phyloP scores from a whole-genome alignment of 441 rosid species.

The Euphorbia neoarborescens region DNA sequence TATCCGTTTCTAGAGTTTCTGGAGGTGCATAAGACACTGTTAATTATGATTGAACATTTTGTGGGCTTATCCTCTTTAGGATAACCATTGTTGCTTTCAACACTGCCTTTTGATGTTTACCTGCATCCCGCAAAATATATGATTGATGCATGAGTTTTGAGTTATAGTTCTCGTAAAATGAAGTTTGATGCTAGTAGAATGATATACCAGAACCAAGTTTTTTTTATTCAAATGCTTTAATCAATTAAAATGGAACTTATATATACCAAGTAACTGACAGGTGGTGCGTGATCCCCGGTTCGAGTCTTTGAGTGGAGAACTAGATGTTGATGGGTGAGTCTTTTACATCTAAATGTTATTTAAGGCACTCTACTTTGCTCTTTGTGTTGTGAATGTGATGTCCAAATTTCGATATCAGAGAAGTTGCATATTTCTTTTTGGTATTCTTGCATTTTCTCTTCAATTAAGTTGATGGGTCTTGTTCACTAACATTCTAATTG shows the following conservation, averaged over 20 bases:
- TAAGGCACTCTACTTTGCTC: not conserved
- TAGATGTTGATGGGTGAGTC: constrained; percentile 57
- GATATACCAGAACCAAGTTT: not conserved
- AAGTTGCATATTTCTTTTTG: not conserved
- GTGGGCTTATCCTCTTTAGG: not conserved
- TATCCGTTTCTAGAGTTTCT: not conserved
- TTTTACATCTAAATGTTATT: not conserved
- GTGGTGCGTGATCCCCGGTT: constrained; percentile 74
- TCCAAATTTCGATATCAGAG: not conserved
- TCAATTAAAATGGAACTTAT: not conserved
- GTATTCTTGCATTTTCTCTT: not conserved
- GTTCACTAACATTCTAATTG: not conserved
- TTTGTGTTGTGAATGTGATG: not conserved
- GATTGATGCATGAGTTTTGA: constrained; percentile 1
- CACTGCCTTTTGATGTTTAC: not conserved
- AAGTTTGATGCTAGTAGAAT: not conserved
- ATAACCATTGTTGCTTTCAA: not conserved
- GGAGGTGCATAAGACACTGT: not conserved
- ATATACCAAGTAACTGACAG: constrained; percentile 27
- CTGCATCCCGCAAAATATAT: not conserved
- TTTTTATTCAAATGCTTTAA: not conserved
- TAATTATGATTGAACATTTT: not conserved
- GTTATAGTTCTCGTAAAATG: not conserved
- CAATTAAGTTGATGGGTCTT: constrained; percentile 1
- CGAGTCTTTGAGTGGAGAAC: constrained; percentile 51